Evolutionary conservation across 192 early-diverging fungal genomes (phyloP).

Genomic region (Geranomyces michiganensis): DNA sequence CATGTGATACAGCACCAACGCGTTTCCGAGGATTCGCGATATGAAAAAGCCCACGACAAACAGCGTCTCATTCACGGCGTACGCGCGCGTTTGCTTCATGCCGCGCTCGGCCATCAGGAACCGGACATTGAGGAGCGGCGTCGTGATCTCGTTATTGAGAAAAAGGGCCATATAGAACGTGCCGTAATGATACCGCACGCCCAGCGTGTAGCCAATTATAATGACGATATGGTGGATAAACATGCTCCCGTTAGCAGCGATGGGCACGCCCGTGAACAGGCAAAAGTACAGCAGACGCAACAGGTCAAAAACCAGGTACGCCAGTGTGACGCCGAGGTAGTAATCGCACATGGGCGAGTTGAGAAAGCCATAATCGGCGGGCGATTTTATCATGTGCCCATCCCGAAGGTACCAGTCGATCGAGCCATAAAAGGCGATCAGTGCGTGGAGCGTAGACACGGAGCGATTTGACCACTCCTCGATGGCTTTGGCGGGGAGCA

Average conservation of each 20-base stretch:
- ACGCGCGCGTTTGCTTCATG: conserved; percentile 3
- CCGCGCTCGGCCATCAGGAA: conserved; percentile 28
- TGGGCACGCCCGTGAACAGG: not conserved
- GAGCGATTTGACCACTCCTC: conserved; percentile 27
- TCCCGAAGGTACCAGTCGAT: conserved; percentile 17
- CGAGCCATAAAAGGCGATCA: conserved; percentile 16
- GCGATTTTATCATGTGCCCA: not conserved
- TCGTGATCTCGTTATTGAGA: conserved; percentile 32
- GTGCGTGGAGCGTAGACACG: conserved; percentile 18
- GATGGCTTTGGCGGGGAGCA: not conserved
- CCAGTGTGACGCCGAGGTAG: conserved; percentile 29
- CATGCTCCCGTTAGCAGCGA: conserved; percentile 21
- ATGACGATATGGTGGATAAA: conserved; percentile 27
- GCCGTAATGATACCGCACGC: conserved; percentile 27
- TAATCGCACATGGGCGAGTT: conserved; percentile 13
- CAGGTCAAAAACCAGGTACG: conserved; percentile 24
- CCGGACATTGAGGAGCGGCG: conserved; percentile 24
- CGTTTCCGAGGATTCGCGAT: conserved; percentile 14
- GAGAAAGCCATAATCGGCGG: conserved; percentile 19
- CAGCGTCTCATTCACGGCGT: conserved; percentile 15
- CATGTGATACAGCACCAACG: conserved; percentile 20
- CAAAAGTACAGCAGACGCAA: conserved; percentile 19
- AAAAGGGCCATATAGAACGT: conserved; percentile 30
- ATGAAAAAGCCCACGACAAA: conserved; percentile 24
- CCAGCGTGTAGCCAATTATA: conserved; percentile 18